A percentile compares a stretch with the other conserved stretches of the same genome.
Evolutionary conservation across 2,329 filamentous ascomycete species (phyloP).

Genomic region (Apiospora rasikravindrae): DNA sequence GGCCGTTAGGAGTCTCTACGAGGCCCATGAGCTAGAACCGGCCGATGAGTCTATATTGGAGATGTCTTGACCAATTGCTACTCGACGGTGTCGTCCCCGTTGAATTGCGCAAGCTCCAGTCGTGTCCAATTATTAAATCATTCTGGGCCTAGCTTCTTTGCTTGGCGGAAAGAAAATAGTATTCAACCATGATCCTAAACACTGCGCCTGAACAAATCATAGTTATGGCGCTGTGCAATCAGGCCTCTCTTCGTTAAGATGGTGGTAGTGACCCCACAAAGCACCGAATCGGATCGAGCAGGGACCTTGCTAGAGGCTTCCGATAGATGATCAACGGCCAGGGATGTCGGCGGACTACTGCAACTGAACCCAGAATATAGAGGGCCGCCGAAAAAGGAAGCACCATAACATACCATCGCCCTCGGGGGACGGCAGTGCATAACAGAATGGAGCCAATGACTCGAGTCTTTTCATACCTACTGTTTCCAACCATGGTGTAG

Average conservation of each 20-base stretch:
- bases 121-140: too few relatives aligned
- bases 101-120: too few relatives aligned
- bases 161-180: too few relatives aligned
- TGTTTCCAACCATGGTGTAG: background rate
- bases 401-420: background rate
- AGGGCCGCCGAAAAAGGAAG: background rate
- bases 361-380: background rate
- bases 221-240: background rate
- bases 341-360: background rate
- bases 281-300: background rate
- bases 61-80: too few relatives aligned
- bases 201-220: too few relatives aligned
- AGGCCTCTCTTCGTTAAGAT: background rate
- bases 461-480: background rate
- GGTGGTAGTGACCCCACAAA: too few relatives aligned
- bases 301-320: background rate
- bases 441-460: background rate
- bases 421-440: background rate
- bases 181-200: too few relatives aligned
- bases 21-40: background rate
- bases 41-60: background rate
- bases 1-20: too few relatives aligned
- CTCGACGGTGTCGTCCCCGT: too few relatives aligned
- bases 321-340: background rate
- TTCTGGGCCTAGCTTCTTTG: too few relatives aligned